phyloP scores from a whole-genome alignment of 1,139 yeast genomes.

The Zygosaccharomyces sapae region DNA sequence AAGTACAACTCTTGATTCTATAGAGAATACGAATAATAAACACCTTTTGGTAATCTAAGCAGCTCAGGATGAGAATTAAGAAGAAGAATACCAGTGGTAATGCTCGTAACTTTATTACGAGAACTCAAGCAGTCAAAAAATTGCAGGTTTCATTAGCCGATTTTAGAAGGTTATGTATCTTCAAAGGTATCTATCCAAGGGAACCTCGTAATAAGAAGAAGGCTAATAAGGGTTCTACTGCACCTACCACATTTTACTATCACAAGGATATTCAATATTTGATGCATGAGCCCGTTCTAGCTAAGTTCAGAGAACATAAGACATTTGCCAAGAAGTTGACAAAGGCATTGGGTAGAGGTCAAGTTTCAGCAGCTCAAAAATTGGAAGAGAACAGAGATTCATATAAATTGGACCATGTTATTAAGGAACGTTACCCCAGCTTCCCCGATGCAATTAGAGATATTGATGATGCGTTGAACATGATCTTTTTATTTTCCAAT shows the following conservation, averaged over 20 bases:
- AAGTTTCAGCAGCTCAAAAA: constrained; percentile 80
- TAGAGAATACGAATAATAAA: background rate
- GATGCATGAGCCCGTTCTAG: constrained; percentile 90
- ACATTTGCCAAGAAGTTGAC: constrained; percentile 88
- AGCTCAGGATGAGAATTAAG: constrained; percentile 46
- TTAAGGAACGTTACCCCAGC: constrained; percentile 96
- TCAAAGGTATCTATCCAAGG: constrained; percentile 94
- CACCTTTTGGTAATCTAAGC: background rate
- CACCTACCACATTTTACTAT: constrained; percentile 92
- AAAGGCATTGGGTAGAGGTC: constrained; percentile 88
- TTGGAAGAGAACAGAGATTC: constrained; percentile 77
- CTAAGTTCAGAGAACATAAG: constrained; percentile 92
- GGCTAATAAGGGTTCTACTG: constrained; percentile 96
- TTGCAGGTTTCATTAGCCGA: constrained; percentile 95
- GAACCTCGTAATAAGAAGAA: constrained; percentile 95
- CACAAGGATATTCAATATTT: constrained; percentile 90
- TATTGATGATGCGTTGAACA: constrained; percentile 89
- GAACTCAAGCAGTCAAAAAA: constrained; percentile 92
- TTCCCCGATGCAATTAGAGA: constrained; percentile 90
- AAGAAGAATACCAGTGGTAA: constrained; percentile 85
- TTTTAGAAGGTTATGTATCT: constrained; percentile 93
- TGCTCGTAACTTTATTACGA: constrained; percentile 86
- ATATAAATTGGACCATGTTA: constrained; percentile 82
- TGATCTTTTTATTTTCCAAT: constrained; percentile 88
- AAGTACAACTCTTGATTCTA: background rate